phyloP scores from a whole-genome alignment of 225 moss, liverwort and hornwort genomes.

The Bryum argenteum region DNA sequence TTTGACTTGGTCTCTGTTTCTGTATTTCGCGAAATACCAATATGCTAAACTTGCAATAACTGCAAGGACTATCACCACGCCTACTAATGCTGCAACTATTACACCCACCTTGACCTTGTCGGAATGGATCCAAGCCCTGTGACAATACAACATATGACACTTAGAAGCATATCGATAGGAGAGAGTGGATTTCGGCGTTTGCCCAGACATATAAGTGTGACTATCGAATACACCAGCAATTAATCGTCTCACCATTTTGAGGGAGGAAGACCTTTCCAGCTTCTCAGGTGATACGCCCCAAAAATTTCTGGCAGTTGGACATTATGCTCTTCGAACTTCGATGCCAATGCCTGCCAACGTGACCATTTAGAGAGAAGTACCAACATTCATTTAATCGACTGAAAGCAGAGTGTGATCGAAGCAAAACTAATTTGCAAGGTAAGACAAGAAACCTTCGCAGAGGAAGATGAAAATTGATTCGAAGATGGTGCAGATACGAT shows the following conservation, averaged over 20 bases:
- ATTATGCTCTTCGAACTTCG: conserved; percentile 57
- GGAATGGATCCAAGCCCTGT: conserved; percentile 53
- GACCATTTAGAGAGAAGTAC: conserved; percentile 9
- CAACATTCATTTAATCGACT: not conserved
- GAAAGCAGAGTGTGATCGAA: conserved; percentile 5
- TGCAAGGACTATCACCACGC: conserved; percentile 41
- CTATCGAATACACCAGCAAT: conserved; percentile 6
- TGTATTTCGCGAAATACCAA: conserved; percentile 53
- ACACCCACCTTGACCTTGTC: conserved; percentile 36
- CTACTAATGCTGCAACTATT: conserved; percentile 33
- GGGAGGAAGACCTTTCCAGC: conserved; percentile 67
- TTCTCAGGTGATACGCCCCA: conserved; percentile 68
- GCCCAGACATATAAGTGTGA: not conserved
- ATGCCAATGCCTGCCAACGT: conserved; percentile 58
- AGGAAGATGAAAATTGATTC: conserved; percentile 41
- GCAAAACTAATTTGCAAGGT: not conserved
- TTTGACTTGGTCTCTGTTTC: conserved; percentile 46
- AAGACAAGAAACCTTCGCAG: conserved; percentile 40
- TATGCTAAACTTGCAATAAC: conserved; percentile 48
- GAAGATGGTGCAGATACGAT: conserved; percentile 41
- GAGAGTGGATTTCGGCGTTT: not conserved
- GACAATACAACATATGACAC: conserved; percentile 16
- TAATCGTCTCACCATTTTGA: conserved; percentile 42
- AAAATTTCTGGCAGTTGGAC: conserved; percentile 73
- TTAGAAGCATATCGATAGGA: conserved; percentile 19